These are phyloP conservation scores for Beauveria sp. DNA, from an alignment of 2,329 filamentous ascomycete genomes.

Conservation along the genomic window DNA sequence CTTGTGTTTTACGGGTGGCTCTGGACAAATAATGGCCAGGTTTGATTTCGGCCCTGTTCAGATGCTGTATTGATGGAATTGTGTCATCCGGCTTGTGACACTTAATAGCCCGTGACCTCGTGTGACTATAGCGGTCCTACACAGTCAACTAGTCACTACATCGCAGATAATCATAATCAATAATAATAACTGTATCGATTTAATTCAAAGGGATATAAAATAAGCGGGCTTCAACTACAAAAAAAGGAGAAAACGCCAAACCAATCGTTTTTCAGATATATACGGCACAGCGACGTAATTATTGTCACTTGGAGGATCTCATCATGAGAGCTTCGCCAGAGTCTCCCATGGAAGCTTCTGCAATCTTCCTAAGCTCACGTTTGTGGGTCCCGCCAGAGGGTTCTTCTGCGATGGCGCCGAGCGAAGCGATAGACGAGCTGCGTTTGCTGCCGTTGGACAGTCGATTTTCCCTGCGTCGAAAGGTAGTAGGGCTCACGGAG, in stretches of 20 bases:
- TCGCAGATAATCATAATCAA: not conserved
- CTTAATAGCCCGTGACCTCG: too few species aligned
- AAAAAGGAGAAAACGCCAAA: not conserved
- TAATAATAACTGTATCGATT: slow-evolving; percentile 1
- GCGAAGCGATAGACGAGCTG: slow-evolving; percentile 30
- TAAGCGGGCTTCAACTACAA: slow-evolving; percentile 2
- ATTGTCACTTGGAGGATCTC: not conserved
- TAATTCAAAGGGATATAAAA: slow-evolving; percentile 5
- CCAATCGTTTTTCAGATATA: not conserved
- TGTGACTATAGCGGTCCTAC: too few species aligned
- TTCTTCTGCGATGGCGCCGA: slow-evolving; percentile 40
- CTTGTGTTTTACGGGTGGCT: not conserved
- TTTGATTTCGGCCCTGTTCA: not conserved
- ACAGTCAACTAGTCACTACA: not conserved
- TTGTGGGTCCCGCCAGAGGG: slow-evolving; percentile 13
- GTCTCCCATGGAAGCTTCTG: not conserved
- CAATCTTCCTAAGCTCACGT: not conserved
- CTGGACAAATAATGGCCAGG: not conserved
- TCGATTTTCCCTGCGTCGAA: slow-evolving; percentile 25
- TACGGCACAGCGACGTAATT: not conserved
- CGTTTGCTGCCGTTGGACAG: slow-evolving; percentile 27
- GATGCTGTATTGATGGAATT: too few species aligned
- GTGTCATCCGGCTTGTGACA: too few species aligned
- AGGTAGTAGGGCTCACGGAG: slow-evolving; percentile 25
- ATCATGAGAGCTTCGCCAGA: slow-evolving; percentile 9